Base-by-base conservation (phyloP, 352 stramenopile species). In the Globisporangium lucens region DNA sequence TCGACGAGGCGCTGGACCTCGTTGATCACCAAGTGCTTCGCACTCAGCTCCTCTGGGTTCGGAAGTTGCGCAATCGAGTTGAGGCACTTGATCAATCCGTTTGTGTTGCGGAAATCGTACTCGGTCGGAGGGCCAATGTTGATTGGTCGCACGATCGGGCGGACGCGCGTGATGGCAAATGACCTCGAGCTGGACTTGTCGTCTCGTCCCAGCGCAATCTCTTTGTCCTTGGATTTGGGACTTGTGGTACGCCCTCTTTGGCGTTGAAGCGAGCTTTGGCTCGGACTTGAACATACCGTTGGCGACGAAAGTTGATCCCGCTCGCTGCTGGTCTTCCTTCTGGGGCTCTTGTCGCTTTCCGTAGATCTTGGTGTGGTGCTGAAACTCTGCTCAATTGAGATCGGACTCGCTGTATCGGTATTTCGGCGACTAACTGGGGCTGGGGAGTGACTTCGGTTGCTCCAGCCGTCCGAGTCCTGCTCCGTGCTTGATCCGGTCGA, bases 101-200 rank as follows among this genome's bases (percentile, higher is more conserved):
- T 91, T 5, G 88, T 90, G 75, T 88, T 90, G 29, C 83, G 73
- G n/a, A 90, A 72, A 63, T 95, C 88, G 69, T 91, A 93, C 65
- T 92, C 88, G 9, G 70, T 85, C 2, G 85, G 76, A 9, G 83
- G 83, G 4, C 76, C 69, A 33, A 90, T 76, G 56, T 89, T 73
- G 17, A 85, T 73, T 8, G 85, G 77, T 1, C 76, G 68, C 29
- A 94, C 83, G 36, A 94, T 79, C 3, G 79, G 82, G 8, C 78
- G 61, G 12, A 89, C 78, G 20, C 80, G 77, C 24, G 76, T 73
- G 4, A 71, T 22, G 15, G 61, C 59, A 5, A 71, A 70, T 6
- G 66, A 15, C 4, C 17, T 30, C 51, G 51, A 53, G 30, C n/a
- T 38, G n/a, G 17, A 29, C 30, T 35, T 27, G 20, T 30, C 30